phyloP scores from a whole-genome alignment of 164 flowering plant species.

The Stephania cephalantha region DNA sequence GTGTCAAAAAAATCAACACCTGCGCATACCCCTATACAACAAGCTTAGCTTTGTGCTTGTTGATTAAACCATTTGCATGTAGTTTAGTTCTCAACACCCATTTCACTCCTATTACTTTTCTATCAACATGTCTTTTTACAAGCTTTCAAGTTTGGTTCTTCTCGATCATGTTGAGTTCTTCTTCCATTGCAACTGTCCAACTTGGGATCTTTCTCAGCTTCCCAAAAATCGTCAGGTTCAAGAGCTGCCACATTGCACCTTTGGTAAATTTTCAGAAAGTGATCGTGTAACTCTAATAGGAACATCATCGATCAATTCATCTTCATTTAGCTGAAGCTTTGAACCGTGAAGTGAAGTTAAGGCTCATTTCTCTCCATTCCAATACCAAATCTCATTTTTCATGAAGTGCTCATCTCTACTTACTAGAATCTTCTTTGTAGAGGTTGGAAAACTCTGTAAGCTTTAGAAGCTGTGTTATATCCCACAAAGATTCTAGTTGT shows the following conservation, averaged over 20 bases:
- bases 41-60: conserved; percentile 9
- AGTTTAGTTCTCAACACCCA: neutral
- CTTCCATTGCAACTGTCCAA: neutral
- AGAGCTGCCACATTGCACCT: neutral
- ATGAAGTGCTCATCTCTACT: neutral
- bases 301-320: neutral
- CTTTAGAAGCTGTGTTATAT: neutral
- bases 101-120: neutral
- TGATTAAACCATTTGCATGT: neutral
- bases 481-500: neutral
- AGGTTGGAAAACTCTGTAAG: neutral
- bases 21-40: neutral
- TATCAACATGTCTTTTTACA: too few species aligned
- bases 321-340: neutral
- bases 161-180: neutral
- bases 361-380: neutral
- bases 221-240: neutral
- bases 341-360: neutral
- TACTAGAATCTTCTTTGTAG: neutral
- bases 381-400: neutral
- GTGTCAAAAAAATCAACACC: neutral
- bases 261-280: neutral
- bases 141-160: too few species aligned
- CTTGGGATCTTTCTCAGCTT: neutral
- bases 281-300: neutral